Evolutionary conservation across 768 basidiomycete species (phyloP).

Genomic region (Psilocybe cyanescens): DNA sequence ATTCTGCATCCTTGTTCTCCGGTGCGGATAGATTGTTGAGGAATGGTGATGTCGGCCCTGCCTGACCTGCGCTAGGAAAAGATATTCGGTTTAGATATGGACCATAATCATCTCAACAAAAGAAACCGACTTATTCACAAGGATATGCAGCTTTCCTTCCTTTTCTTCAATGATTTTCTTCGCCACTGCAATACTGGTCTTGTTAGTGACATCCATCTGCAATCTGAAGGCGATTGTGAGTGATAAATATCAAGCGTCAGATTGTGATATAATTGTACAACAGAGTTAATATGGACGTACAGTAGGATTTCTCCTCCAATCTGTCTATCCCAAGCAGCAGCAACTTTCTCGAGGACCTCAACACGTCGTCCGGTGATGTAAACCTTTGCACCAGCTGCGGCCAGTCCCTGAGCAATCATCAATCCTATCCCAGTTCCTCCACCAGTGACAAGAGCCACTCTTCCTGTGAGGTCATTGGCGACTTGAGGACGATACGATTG

Average conservation of each 20-base stretch:
- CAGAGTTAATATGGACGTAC: constrained; percentile 38
- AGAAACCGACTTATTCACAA: constrained; percentile 76
- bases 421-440: constrained; percentile 59
- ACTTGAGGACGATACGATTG: constrained; percentile 34
- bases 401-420: constrained; percentile 75
- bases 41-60: constrained; percentile 65
- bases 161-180: constrained; percentile 56
- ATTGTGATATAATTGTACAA: background rate
- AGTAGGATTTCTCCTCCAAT: constrained; percentile 60
- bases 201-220: constrained; percentile 73
- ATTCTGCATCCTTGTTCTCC: constrained; percentile 64
- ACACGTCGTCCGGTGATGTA: constrained; percentile 77
- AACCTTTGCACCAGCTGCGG: constrained; percentile 78
- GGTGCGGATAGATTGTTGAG: constrained; percentile 58
- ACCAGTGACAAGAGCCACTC: constrained; percentile 58
- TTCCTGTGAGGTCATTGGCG: constrained; percentile 58
- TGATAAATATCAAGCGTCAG: constrained; percentile 13
- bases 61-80: constrained; percentile 71
- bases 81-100: background rate
- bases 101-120: background rate
- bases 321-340: constrained; percentile 47
- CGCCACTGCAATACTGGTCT: constrained; percentile 62
- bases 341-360: constrained; percentile 63
- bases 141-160: constrained; percentile 76
- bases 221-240: constrained; percentile 40